Evolutionary conservation across 495 filamentous ascomycete genomes (phyloP), one percentile per base, ranked within the genome.

Genomic region (Aspergillus biplanus): DNA sequence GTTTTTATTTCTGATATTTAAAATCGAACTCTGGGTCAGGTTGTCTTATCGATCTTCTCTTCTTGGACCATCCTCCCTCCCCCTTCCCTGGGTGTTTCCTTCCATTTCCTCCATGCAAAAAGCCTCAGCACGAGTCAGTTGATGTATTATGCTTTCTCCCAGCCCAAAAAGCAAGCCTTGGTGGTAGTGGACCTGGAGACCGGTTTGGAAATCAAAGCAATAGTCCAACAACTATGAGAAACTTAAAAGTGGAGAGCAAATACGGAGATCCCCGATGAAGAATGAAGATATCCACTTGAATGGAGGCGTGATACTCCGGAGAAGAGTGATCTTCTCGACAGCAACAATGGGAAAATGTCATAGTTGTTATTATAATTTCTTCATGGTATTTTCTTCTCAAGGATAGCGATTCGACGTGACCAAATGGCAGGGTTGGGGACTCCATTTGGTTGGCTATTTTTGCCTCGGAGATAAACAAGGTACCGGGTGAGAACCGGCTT

Each of bases 261-360:
- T 52, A 62, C 67, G 67, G 67, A 66, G 67, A 69, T 66, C 67
- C 49, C 67, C 64, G 67, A 69, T 64, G 67, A 64, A 65, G 58
- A 65, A 61, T 33, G 53, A 65, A 66, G 48, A 27, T 27, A 27
- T 27, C 21, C 21, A 27, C 21, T 27, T 27, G 21, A 27, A 27
- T 27, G 21, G 21, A 27, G 21, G 21, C 21, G 21, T 27, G 21
- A 27, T 27, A 27, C 21, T 27, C 21, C 2, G 21, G 21, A 27
- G 21, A 27, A 27, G 21, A 27, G 1, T 27, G 21, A 27, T 27
- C 47, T 50, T 50, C 47, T 50, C 27, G 47, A 27, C 21, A n/a
- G n/a, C n/a, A 27, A 27, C 21, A 1, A 27, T 27, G 1, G 21
- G 21, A 27, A 27, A 1, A 2, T 27, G 21, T 27, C 21, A 27